Percentiles rank a stretch among this genome's conserved stretches.
Evolutionary conservation across 495 filamentous ascomycete species (phyloP).

Genomic region (Cudoniella acicularis): DNA sequence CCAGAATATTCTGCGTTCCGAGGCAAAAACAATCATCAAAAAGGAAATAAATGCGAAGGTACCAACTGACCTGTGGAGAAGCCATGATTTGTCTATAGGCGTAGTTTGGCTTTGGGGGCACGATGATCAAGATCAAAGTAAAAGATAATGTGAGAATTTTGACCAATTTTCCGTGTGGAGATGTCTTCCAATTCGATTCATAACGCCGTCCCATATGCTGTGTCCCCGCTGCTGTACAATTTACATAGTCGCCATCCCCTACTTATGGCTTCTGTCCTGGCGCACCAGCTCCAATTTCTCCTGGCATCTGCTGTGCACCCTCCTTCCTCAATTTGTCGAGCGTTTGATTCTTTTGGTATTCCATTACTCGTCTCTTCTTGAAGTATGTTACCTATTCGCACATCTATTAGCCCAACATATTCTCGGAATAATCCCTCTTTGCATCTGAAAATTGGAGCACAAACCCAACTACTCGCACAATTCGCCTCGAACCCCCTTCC

Average conservation of each 20-base stretch:
- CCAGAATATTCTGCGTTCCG: background rate
- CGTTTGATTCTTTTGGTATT: constrained; percentile 76
- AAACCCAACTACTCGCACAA: constrained; percentile 79
- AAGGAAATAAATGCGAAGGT: no score
- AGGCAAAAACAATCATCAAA: no score
- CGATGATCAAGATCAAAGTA: background rate
- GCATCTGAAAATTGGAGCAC: constrained; percentile 25
- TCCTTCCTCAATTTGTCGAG: constrained; percentile 76
- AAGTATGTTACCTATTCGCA: constrained; percentile 86
- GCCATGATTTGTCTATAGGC: no score
- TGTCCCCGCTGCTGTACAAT: background rate
- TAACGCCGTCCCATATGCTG: constrained; percentile 17
- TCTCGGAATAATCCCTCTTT: background rate
- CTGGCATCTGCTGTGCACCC: constrained; percentile 60
- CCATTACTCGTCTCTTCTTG: constrained; percentile 91
- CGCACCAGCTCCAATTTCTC: constrained; percentile 12
- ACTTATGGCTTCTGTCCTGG: constrained; percentile 12
- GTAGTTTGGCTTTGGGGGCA: no score
- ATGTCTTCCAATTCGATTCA: constrained; percentile 3
- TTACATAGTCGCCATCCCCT: background rate
- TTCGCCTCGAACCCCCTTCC: constrained; percentile 64
- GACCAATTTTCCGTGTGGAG: background rate
- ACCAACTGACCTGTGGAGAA: no score
- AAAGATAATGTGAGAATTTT: no score
- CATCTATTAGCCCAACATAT: background rate